Percentiles rank a stretch among this genome's conserved stretches.
These are phyloP conservation scores for Cadophora malorum DNA, from an alignment of 2,329 filamentous ascomycete species.

Conservation along the genomic window DNA sequence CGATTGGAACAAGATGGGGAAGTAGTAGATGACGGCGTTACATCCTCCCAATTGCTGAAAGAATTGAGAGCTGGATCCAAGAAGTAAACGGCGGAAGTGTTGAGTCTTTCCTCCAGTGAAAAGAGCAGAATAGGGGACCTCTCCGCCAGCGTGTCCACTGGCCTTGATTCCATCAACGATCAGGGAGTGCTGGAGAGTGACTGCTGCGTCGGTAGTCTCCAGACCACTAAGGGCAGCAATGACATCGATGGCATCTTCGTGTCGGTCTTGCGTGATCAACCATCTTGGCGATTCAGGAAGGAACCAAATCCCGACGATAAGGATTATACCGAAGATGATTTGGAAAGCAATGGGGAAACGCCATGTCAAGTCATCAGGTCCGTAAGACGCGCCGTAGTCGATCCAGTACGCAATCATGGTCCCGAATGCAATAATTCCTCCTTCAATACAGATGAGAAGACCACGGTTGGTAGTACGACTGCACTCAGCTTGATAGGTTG, in stretches of 20 bases:
- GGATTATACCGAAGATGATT: conserved; percentile 85
- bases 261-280: conserved; percentile 94
- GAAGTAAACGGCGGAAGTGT: conserved; percentile 59
- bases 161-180: conserved; percentile 49
- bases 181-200: conserved; percentile 44
- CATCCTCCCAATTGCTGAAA: conserved; percentile 59
- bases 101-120: conserved; percentile 60
- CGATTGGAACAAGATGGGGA: conserved; percentile 58
- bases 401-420: conserved; percentile 96
- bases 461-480: conserved; percentile 52
- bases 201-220: conserved; percentile 52
- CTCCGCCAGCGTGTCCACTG: conserved; percentile 42
- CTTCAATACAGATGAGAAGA: conserved; percentile 58
- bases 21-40: conserved; percentile 55
- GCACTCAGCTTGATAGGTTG: conserved; percentile 70
- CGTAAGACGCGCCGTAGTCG: conserved; percentile 93
- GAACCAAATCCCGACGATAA: conserved; percentile 83
- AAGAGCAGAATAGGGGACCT: conserved; percentile 49
- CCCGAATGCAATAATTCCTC: conserved; percentile 61
- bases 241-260: conserved; percentile 96
- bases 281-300: conserved; percentile 97
- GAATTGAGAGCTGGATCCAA: conserved; percentile 57
- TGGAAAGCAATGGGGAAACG: conserved; percentile 89
- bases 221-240: conserved; percentile 91
- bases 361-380: conserved; percentile 85